Percentiles rank a stretch among this genome's conserved stretches.
phyloP scores from a whole-genome alignment of 2,329 filamentous ascomycete genomes.

The Cladophialophora exuberans region DNA sequence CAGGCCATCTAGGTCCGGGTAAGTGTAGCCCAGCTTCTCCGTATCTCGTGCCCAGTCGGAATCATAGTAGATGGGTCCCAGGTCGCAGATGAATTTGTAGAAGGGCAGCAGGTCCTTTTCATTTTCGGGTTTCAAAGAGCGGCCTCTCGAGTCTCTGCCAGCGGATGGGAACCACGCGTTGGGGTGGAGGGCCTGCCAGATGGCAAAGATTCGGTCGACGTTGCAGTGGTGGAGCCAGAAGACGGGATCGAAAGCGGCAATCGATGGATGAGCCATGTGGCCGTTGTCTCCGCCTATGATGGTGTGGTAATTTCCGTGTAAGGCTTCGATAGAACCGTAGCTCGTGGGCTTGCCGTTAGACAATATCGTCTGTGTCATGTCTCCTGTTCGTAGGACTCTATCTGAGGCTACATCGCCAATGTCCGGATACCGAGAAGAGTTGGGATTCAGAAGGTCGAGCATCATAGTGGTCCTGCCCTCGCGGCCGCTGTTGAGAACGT shows the following conservation, averaged over 20 bases:
- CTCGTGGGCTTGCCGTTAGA: constrained; percentile 31
- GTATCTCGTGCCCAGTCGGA: constrained; percentile 64
- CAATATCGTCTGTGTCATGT: constrained; percentile 18
- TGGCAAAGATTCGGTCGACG: constrained; percentile 71
- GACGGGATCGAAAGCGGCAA: constrained; percentile 76
- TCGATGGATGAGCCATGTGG: constrained; percentile 70
- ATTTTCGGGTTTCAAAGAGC: constrained; percentile 61
- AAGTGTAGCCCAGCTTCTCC: constrained; percentile 71
- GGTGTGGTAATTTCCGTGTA: constrained; percentile 53
- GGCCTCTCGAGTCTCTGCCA: constrained; percentile 40
- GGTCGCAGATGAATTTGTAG: constrained; percentile 64
- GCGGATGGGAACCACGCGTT: constrained; percentile 57
- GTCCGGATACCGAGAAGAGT: constrained; percentile 4
- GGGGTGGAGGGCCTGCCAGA: constrained; percentile 76
- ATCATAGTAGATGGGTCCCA: constrained; percentile 65
- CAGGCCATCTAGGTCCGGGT: constrained; percentile 56
- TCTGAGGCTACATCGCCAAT: constrained; percentile 32
- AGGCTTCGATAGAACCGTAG: constrained; percentile 42
- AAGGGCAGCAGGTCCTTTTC: constrained; percentile 46
- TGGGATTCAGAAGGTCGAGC: constrained; percentile 8
- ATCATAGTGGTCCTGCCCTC: constrained; percentile 14
- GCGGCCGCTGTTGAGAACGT: constrained; percentile 21
- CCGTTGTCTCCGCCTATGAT: constrained; percentile 60
- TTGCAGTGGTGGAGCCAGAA: constrained; percentile 76
- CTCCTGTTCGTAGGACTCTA: constrained; percentile 29